Evolutionary conservation across 441 rosid genomes (phyloP).

Genomic region (Francoa sonchifolia): DNA sequence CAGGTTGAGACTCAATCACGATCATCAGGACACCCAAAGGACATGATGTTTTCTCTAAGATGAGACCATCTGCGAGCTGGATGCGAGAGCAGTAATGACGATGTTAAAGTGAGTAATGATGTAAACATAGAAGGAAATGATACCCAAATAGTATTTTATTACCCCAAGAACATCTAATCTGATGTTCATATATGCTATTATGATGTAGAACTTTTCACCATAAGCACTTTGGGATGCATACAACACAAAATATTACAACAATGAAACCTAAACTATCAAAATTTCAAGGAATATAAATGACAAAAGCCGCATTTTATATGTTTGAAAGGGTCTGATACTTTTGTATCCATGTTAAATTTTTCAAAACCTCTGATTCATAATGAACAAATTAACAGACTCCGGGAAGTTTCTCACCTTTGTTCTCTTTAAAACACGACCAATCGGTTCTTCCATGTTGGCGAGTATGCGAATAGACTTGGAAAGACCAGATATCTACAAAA

Average conservation of each 20-base stretch:
- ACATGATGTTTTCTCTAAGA: constrained; percentile 35
- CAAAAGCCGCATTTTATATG: too few relatives aligned
- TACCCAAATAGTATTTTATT: background rate
- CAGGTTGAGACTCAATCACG: constrained; percentile 41
- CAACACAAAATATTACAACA: too few relatives aligned
- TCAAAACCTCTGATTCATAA: background rate
- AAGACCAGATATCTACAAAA: constrained; percentile 29
- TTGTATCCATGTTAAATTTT: background rate
- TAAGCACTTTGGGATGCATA: too few relatives aligned
- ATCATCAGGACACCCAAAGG: constrained; percentile 38
- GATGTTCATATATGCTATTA: too few relatives aligned
- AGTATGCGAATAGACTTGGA: constrained; percentile 36
- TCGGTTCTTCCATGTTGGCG: constrained; percentile 47
- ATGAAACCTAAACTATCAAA: too few relatives aligned
- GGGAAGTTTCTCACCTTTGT: constrained; percentile 30
- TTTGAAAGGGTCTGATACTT: background rate
- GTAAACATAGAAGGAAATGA: background rate
- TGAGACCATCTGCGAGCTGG: constrained; percentile 41
- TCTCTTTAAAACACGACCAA: constrained; percentile 32
- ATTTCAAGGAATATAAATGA: too few relatives aligned
- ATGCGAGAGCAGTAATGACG: constrained; percentile 8
- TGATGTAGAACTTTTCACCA: too few relatives aligned
- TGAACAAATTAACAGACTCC: background rate
- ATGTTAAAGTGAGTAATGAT: background rate
- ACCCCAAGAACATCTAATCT: too few relatives aligned